Percentiles rank a stretch among this genome's conserved stretches.
phyloP scores from a whole-genome alignment of 768 basidiomycete species.

The Rhodotorula sphaerocarpa region DNA sequence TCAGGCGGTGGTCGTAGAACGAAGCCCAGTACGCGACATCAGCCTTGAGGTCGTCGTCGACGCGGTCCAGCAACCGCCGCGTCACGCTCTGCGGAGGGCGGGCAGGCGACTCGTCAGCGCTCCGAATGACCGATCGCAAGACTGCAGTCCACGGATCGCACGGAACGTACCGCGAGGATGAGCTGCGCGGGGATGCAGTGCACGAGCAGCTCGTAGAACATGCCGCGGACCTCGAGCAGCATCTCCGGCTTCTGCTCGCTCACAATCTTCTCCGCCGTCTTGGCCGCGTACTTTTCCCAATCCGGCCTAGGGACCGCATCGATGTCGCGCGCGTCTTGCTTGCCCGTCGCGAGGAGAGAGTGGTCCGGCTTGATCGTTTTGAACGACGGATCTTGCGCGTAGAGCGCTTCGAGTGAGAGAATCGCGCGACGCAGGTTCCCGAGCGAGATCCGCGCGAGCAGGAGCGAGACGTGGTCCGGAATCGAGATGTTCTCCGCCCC shows the following conservation, averaged over 20 bases:
- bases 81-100: conserved; percentile 81
- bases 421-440: conserved; percentile 94
- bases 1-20: conserved; percentile 93
- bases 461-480: conserved; percentile 64
- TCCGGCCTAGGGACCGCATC: conserved; percentile 67
- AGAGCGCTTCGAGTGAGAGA: conserved; percentile 85
- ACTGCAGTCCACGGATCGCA: too few species aligned
- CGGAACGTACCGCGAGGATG: conserved; percentile 66
- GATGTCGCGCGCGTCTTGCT: conserved; percentile 21
- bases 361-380: conserved; percentile 25
- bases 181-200: conserved; percentile 94
- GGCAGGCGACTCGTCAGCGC: not conserved
- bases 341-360: conserved; percentile 29
- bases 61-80: conserved; percentile 71
- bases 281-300: conserved; percentile 94
- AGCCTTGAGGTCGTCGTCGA: conserved; percentile 80
- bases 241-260: conserved; percentile 79
- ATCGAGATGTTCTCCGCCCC: conserved; percentile 69
- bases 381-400: conserved; percentile 63
- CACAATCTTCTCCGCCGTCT: conserved; percentile 81
- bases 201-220: conserved; percentile 87
- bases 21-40: conserved; percentile 98
- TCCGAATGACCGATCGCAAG: not conserved
- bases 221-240: conserved; percentile 83
- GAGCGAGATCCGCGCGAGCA: conserved; percentile 68